Conservation (phyloP, 768 basidiomycete species). For the Boletus barrowsii region DNA sequence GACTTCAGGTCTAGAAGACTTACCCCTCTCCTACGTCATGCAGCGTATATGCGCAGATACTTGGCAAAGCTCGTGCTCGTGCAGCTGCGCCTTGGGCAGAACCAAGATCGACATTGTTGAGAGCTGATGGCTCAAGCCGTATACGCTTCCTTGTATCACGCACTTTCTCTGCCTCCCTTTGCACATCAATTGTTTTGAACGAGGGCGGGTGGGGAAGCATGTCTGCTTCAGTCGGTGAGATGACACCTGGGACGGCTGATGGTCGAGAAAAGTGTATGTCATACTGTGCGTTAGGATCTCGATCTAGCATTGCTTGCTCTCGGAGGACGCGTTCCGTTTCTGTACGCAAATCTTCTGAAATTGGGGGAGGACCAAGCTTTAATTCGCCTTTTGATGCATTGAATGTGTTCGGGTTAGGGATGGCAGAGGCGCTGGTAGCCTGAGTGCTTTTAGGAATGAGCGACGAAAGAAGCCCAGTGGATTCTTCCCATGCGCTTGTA, state of each 20-base stretch:
- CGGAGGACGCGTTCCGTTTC: conserved; percentile 79
- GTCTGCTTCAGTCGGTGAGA: conserved; percentile 66
- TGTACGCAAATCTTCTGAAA: conserved; percentile 72
- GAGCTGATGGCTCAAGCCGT: conserved; percentile 72
- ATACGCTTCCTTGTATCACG: conserved; percentile 92
- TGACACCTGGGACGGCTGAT: conserved; percentile 48
- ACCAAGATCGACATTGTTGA: conserved; percentile 54
- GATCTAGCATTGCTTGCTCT: conserved; percentile 77
- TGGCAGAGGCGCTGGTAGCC: conserved; percentile 29
- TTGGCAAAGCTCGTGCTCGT: conserved; percentile 73
- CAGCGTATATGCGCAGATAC: conserved; percentile 92
- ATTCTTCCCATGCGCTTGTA: conserved; percentile 75
- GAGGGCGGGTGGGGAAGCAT: conserved; percentile 76
- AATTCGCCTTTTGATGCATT: conserved; percentile 74
- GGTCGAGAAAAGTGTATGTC: conserved; percentile 58
- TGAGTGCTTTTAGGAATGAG: conserved; percentile 65
- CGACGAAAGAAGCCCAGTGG: conserved; percentile 78
- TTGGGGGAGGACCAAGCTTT: conserved; percentile 81
- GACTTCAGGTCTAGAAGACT: conserved; percentile 23
- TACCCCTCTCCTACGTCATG: conserved; percentile 96
- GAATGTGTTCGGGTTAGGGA: conserved; percentile 67
- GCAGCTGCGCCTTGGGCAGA: conserved; percentile 54
- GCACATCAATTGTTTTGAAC: conserved; percentile 85
- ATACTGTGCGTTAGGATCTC: conserved; percentile 63
- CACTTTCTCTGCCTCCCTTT: conserved; percentile 85